A percentile compares a stretch with the other conserved stretches of the same genome.
Evolutionary conservation across 2,329 filamentous ascomycete species (phyloP).

Genomic region (Ascomycota sp.): DNA sequence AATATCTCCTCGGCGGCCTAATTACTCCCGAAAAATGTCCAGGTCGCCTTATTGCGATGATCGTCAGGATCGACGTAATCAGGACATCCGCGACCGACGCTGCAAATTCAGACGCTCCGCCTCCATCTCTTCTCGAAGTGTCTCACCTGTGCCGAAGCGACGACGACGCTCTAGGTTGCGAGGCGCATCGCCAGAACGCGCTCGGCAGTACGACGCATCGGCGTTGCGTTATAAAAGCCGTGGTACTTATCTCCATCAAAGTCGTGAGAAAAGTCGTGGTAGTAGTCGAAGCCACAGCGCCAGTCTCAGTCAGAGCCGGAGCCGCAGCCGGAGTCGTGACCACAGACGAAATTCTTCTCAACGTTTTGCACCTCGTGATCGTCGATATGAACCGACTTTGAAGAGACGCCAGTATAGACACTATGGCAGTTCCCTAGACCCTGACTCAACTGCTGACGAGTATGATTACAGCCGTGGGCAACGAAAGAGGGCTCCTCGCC

Average conservation of each 20-base stretch:
- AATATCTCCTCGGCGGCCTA: conserved; percentile 11
- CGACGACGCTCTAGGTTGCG: conserved; percentile 27
- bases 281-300: background rate
- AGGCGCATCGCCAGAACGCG: conserved; percentile 23
- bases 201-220: conserved; percentile 13
- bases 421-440: conserved; percentile 3
- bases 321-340: conserved; percentile 5
- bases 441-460: background rate
- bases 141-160: conserved; percentile 26
- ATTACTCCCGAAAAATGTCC: conserved; percentile 17
- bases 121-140: conserved; percentile 15
- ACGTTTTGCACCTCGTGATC: background rate
- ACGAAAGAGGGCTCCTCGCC: conserved; percentile 1
- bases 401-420: conserved; percentile 1
- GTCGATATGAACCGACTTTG: background rate
- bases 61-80: conserved; percentile 8
- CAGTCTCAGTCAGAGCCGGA: conserved; percentile 2
- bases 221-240: conserved; percentile 21
- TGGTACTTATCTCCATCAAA: conserved; percentile 12
- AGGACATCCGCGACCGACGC: conserved; percentile 6
- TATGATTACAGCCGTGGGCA: conserved; percentile 1
- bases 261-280: conserved; percentile 4
- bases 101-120: conserved; percentile 9
- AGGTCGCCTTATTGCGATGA: conserved; percentile 14
- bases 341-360: background rate